phyloP scores from a whole-genome alignment of 2,329 filamentous ascomycete species.

The Claviceps sp. region DNA sequence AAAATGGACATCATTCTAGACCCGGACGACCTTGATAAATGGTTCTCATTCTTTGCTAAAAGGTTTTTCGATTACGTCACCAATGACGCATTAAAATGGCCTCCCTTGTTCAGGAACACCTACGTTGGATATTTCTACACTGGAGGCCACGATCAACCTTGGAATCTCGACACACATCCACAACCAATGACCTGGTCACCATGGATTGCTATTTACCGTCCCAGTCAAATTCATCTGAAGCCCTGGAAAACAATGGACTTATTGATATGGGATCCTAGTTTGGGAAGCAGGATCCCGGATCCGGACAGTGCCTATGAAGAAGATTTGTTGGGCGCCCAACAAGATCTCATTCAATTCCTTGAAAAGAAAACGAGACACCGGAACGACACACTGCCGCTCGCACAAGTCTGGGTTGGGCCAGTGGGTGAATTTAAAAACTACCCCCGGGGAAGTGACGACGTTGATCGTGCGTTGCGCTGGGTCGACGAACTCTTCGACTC shows the following conservation, averaged over 20 bases:
- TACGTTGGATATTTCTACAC: slow-evolving; percentile 35
- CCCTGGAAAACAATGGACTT: slow-evolving; percentile 28
- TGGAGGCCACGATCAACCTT: background rate
- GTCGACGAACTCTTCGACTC: slow-evolving; percentile 21
- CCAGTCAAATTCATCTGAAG: slow-evolving; percentile 22
- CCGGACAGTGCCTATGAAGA: slow-evolving; percentile 12
- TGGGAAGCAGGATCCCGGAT: slow-evolving; percentile 13
- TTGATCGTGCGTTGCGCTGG: slow-evolving; percentile 30
- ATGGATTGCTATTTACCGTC: slow-evolving; percentile 38
- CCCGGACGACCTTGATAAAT: slow-evolving; percentile 11
- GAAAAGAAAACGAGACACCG: slow-evolving; percentile 12
- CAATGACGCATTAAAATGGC: slow-evolving; percentile 3
- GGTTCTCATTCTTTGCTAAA: slow-evolving; percentile 11
- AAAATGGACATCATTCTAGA: slow-evolving; percentile 9
- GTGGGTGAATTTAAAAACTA: slow-evolving; percentile 8
- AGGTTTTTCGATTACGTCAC: background rate
- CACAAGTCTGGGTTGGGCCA: slow-evolving; percentile 33
- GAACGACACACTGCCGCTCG: slow-evolving; percentile 22
- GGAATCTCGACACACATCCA: background rate
- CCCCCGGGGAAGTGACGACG: slow-evolving; percentile 16
- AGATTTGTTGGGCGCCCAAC: slow-evolving; percentile 33
- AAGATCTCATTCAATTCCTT: slow-evolving; percentile 26
- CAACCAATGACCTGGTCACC: slow-evolving; percentile 14
- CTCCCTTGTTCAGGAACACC: slow-evolving; percentile 14
- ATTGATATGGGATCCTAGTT: slow-evolving; percentile 38